A percentile compares a stretch with the other conserved stretches of the same genome.
These are phyloP conservation scores for Lasiodiplodia citricola DNA, from an alignment of 2,329 filamentous ascomycete species.

Conservation along the genomic window DNA sequence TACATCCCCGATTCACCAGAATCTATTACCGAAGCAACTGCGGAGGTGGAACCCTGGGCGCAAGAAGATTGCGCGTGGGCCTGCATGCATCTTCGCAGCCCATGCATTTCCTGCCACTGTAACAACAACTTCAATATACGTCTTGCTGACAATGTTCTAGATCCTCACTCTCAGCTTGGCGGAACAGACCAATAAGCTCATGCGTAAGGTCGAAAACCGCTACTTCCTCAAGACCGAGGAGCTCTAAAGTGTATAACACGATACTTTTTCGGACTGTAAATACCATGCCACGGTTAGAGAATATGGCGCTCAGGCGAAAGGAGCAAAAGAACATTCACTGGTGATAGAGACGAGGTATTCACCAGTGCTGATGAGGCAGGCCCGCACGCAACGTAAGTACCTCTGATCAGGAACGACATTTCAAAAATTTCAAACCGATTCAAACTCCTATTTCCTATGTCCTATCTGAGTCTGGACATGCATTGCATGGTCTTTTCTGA, in stretches of 20 bases:
- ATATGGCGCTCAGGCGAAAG: not conserved
- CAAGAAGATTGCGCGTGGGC: not conserved
- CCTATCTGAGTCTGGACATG: too few species aligned
- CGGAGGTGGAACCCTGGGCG: not conserved
- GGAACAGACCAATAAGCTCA: conserved; percentile 94
- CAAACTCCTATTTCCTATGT: not conserved
- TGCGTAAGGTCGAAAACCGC: conserved; percentile 75
- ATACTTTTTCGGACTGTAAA: conserved; percentile 9
- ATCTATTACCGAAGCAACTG: not conserved
- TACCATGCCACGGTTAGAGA: not conserved
- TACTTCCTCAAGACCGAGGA: conserved; percentile 55
- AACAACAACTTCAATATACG: not conserved
- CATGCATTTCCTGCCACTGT: not conserved
- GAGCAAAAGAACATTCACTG: not conserved
- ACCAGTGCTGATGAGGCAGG: not conserved
- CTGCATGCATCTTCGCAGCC: not conserved
- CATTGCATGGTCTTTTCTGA: not conserved
- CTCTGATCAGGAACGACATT: not conserved
- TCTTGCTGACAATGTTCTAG: conserved; percentile 39
- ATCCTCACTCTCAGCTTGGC: conserved; percentile 91
- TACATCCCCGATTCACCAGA: conserved; percentile 20
- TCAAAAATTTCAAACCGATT: not conserved
- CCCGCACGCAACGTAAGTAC: not conserved
- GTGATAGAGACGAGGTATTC: not conserved
- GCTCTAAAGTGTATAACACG: conserved; percentile 51